phyloP scores from a whole-genome alignment of 805 yeast genomes.

The Candida khao-thaluensis region DNA sequence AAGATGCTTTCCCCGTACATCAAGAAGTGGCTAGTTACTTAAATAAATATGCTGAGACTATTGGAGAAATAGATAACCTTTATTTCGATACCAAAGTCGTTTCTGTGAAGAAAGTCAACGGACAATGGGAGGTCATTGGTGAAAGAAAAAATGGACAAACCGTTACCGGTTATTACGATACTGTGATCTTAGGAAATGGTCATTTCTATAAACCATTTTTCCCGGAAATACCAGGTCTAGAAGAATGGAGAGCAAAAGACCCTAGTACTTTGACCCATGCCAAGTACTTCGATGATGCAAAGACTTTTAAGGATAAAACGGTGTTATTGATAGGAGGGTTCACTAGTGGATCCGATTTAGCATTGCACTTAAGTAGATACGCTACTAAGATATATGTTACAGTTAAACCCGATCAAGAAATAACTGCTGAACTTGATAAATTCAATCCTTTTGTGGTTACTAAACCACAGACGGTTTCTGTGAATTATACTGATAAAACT shows the following conservation, averaged over 20 bases:
- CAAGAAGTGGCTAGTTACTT: slow-evolving; percentile 61
- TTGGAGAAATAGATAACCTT: slow-evolving; percentile 11
- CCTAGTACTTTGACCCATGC: slow-evolving; percentile 33
- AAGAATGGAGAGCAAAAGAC: slow-evolving; percentile 25
- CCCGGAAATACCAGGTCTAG: slow-evolving; percentile 33
- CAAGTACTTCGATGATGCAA: slow-evolving; percentile 27
- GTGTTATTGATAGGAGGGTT: slow-evolving; percentile 73
- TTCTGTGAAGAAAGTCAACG: slow-evolving; percentile 11
- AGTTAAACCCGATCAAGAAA: slow-evolving; percentile 11
- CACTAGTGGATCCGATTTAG: slow-evolving; percentile 74
- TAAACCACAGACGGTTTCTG: slow-evolving; percentile 17
- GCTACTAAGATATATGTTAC: slow-evolving; percentile 26
- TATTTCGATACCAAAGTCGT: slow-evolving; percentile 18
- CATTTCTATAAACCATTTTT: slow-evolving; percentile 37
- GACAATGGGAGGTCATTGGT: slow-evolving; percentile 18
- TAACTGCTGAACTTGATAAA: slow-evolving; percentile 3
- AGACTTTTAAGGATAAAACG: slow-evolving; percentile 32
- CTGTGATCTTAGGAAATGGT: slow-evolving; percentile 39
- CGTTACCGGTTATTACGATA: slow-evolving; percentile 22
- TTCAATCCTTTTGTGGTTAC: slow-evolving; percentile 12
- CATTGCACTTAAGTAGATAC: slow-evolving; percentile 53
- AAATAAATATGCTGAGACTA: slow-evolving; percentile 44
- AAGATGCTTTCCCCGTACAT: slow-evolving; percentile 37
- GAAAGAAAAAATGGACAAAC: slow-evolving; percentile 6
- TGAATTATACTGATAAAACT: slow-evolving; percentile 30